Conservation (phyloP, 208 protist species). For the Phytomonas sp. region DNA sequence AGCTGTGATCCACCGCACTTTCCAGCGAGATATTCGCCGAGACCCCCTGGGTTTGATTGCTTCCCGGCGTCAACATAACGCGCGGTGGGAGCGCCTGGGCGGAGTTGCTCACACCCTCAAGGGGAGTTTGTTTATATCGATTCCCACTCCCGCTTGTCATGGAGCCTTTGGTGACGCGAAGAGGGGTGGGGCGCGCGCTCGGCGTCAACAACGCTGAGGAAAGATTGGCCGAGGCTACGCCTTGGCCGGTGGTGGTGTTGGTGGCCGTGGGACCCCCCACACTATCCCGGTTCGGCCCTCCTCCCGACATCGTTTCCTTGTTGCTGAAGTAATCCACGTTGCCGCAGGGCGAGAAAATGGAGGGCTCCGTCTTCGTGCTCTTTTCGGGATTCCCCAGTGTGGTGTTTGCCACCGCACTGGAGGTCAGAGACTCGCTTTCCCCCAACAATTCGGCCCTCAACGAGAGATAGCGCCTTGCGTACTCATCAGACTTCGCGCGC, state of each 20-base stretch:
- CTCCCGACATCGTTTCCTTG: not conserved
- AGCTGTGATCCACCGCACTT: constrained; percentile 12
- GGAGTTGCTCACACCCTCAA: not conserved
- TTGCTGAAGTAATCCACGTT: not conserved
- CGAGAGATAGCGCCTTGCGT: not conserved
- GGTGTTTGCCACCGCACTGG: not conserved
- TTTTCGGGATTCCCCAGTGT: not conserved
- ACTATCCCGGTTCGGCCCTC: not conserved
- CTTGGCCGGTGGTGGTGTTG: not conserved
- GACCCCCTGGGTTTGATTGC: constrained; percentile 38
- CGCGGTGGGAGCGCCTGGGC: constrained; percentile 13
- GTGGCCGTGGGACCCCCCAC: not conserved
- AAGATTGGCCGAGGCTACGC: not conserved
- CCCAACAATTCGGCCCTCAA: not conserved
- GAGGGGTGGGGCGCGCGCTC: constrained; percentile 67
- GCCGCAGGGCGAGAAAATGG: not conserved
- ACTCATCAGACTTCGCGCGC: not conserved
- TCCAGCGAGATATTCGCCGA: constrained; percentile 37
- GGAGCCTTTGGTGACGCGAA: constrained; percentile 40
- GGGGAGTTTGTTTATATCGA: constrained; percentile 12
- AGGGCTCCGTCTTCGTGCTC: not conserved
- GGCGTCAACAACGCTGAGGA: constrained; percentile 34
- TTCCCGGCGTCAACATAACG: constrained; percentile 34
- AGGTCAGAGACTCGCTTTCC: not conserved
- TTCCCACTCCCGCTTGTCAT: constrained; percentile 22